phyloP scores from a whole-genome alignment of 257 asterid species.

The Gentiana dahurica region DNA sequence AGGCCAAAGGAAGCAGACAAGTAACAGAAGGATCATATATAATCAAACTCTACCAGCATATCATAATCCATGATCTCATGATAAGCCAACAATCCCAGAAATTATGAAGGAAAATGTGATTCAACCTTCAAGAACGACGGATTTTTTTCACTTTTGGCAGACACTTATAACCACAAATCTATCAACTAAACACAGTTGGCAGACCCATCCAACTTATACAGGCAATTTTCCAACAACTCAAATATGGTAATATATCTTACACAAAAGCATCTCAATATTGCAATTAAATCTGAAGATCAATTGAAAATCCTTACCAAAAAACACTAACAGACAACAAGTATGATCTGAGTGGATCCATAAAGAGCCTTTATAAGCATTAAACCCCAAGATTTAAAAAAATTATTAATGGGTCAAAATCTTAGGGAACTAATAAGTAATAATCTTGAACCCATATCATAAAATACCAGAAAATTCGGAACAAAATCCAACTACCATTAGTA shows the following conservation, averaged over 20 bases:
- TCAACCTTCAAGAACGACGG: not conserved
- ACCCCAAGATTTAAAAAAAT: slow-evolving; percentile 3
- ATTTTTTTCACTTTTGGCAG: slow-evolving; percentile 4
- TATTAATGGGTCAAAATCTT: slow-evolving; percentile 5
- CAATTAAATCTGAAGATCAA: not conserved
- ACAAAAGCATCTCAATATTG: slow-evolving; percentile 8
- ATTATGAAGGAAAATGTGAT: not conserved
- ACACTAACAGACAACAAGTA: slow-evolving; percentile 17
- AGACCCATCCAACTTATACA: slow-evolving; percentile 7
- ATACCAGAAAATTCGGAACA: not conserved
- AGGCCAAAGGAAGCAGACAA: not conserved
- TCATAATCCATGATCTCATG: slow-evolving; percentile 23
- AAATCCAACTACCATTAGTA: not conserved
- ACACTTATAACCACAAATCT: slow-evolving; percentile 4
- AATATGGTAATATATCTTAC: slow-evolving; percentile 9
- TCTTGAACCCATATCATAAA: slow-evolving; percentile 3
- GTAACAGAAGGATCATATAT: slow-evolving; percentile 4
- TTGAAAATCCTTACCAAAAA: not conserved
- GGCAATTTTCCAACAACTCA: slow-evolving; percentile 13
- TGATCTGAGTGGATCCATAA: slow-evolving; percentile 13
- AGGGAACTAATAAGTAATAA: not conserved
- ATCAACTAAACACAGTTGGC: slow-evolving; percentile 9
- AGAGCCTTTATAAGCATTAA: slow-evolving; percentile 4
- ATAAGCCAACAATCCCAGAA: slow-evolving; percentile 8
- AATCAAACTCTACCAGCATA: slow-evolving; percentile 5